Evolutionary conservation across 1,139 yeast genomes (phyloP), one percentile per base, ranked within the genome.

Genomic region (Diutina siamensis): DNA sequence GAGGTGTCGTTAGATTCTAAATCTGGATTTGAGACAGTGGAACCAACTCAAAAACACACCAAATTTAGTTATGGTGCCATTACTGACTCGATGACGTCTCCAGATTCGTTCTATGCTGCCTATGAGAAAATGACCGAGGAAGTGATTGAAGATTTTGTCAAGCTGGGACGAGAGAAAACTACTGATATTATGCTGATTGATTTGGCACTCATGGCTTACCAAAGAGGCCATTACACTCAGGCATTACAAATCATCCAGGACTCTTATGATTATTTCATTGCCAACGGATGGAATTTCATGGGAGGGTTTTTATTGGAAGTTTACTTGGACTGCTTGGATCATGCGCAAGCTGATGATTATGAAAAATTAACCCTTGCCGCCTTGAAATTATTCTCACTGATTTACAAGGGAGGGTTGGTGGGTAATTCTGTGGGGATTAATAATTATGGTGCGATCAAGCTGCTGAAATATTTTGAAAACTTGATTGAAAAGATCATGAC

Each of bases 141-240:
- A 3, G 50, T 76, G 1, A 68, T 76, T 31, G 62, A 64, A 31
- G 73, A 74, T 48, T 77, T 74, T 54, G 67, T 71, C 5, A 54
- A 57, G 13, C 70, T 80, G 33, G 68, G 64, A 15, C 63, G 83
- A 50, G 72, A 78, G 10, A 72, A 89, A 51, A 72, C 88, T 0
- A 78, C 84, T 9, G 92, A 84, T 55, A 69, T 83, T 7, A 64
- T 92, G 25, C 80, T 92, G 3, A 76, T 86, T n/a, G 97, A 92
- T 52, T 68, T 87, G 46, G 96, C 95, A 0, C 58, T 84, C 15
- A 61, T 87, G 20, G 78, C 82, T 44, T 83, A 75, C 56, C 79
- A 78, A 51, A 64, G 67, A 44, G 64, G 72, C 1, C 72, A 83
- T 44, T 83, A 78, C 52, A 68, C 70, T 36, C 73, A 74, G 42